Conservation (phyloP, 768 basidiomycete species). For the Lactarius sp. region DNA sequence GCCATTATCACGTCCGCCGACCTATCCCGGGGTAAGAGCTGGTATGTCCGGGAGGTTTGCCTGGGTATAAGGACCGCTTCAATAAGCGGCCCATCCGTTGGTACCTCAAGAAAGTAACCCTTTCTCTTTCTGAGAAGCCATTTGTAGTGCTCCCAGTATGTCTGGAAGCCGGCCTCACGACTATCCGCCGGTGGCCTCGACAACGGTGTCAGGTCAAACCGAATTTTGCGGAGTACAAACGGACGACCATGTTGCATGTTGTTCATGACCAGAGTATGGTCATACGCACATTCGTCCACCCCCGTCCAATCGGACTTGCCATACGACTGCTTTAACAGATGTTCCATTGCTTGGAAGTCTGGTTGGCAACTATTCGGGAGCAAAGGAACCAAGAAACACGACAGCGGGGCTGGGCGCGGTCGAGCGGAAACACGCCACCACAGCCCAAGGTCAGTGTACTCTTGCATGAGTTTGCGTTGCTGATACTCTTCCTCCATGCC, state of each 20-base stretch:
- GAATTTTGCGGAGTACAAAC: constrained; percentile 51
- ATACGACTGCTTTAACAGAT: constrained; percentile 43
- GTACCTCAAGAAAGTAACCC: constrained; percentile 38
- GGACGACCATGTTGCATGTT: constrained; percentile 51
- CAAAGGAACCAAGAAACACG: constrained; percentile 65
- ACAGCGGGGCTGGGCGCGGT: constrained; percentile 46
- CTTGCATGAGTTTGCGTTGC: constrained; percentile 51
- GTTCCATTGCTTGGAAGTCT: constrained; percentile 55
- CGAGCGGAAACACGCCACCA: constrained; percentile 60
- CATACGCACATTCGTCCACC: constrained; percentile 47
- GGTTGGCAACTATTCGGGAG: constrained; percentile 39
- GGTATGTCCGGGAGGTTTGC: constrained; percentile 33
- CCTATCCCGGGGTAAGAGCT: constrained; percentile 34
- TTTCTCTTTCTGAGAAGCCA: constrained; percentile 49
- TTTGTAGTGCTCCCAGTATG: constrained; percentile 57
- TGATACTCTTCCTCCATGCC: constrained; percentile 43
- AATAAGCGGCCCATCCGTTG: constrained; percentile 56
- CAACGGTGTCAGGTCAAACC: constrained; percentile 60
- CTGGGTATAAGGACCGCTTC: constrained; percentile 47
- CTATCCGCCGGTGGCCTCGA: constrained; percentile 52
- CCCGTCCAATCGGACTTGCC: constrained; percentile 54
- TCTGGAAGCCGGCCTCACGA: constrained; percentile 42
- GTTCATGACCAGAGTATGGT: constrained; percentile 50
- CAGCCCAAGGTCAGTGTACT: constrained; percentile 58
- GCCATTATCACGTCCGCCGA: constrained; percentile 7